A percentile compares a stretch with the other conserved stretches of the same genome.
These are phyloP conservation scores for Coccomyxa subellipsoidea DNA, from an alignment of 163 green algal genomes.

Conservation along the genomic window DNA sequence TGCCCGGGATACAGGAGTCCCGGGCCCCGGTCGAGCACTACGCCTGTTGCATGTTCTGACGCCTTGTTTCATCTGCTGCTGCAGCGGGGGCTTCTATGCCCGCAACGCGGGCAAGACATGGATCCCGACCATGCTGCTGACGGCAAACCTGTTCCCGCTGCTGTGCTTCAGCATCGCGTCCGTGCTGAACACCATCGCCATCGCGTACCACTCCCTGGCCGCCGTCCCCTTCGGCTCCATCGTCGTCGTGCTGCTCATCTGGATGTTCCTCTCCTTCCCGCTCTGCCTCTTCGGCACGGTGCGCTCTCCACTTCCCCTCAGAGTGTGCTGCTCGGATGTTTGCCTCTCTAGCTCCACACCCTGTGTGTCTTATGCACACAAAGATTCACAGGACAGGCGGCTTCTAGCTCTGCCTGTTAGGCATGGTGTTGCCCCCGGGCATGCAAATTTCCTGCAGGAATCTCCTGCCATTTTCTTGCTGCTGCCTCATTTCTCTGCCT, in stretches of 20 bases:
- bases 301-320: not conserved
- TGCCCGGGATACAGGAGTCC: too few species aligned
- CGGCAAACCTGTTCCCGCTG: conserved; percentile 67
- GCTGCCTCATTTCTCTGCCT: too few species aligned
- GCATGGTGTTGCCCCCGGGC: too few species aligned
- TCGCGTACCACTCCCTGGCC: conserved; percentile 88
- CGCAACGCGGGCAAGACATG: conserved; percentile 77
- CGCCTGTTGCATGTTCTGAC: not conserved
- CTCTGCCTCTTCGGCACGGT: conserved; percentile 89
- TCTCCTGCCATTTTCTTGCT: too few species aligned
- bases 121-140: conserved; percentile 80
- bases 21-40: too few species aligned
- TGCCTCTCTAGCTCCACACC: not conserved
- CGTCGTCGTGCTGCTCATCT: conserved; percentile 88
- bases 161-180: conserved; percentile 84
- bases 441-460: too few species aligned
- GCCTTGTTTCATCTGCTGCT: not conserved
- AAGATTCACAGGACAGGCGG: too few species aligned
- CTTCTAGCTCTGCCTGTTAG: too few species aligned
- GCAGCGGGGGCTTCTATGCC: conserved; percentile 84
- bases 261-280: conserved; percentile 92
- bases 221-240: conserved; percentile 93
- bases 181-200: conserved; percentile 93
- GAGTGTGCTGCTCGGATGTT: too few species aligned
- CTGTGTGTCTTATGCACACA: too few species aligned